A percentile compares a stretch with the other conserved stretches of the same genome.
phyloP scores from a whole-genome alignment of 768 basidiomycete species.

The Dioszegia aurantiaca region DNA sequence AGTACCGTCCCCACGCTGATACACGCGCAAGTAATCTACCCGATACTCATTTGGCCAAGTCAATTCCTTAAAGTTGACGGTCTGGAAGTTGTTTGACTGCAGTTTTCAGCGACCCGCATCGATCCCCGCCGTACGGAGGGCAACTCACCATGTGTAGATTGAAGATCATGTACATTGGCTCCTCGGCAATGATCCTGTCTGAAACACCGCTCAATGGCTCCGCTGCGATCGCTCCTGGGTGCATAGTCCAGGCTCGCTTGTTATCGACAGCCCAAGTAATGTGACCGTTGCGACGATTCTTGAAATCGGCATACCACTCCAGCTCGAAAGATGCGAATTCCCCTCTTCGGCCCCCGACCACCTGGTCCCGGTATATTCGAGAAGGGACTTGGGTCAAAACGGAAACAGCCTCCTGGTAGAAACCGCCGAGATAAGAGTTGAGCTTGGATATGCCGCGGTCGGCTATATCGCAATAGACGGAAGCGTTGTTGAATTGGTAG shows the following conservation, averaged over 20 bases:
- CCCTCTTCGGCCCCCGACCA: slow-evolving; percentile 12
- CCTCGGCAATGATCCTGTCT: slow-evolving; percentile 69
- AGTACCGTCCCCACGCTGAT: slow-evolving; percentile 64
- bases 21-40: slow-evolving; percentile 83
- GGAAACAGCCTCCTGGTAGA: slow-evolving; percentile 61
- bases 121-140: not conserved
- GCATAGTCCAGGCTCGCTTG: slow-evolving; percentile 57
- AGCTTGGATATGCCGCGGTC: slow-evolving; percentile 52
- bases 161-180: slow-evolving; percentile 66
- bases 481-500: slow-evolving; percentile 53
- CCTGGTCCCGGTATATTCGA: slow-evolving; percentile 2
- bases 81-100: slow-evolving; percentile 62
- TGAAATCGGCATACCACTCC: slow-evolving; percentile 52
- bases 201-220: slow-evolving; percentile 64
- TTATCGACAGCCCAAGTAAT: slow-evolving; percentile 49
- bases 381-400: slow-evolving; percentile 50
- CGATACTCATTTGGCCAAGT: slow-evolving; percentile 73
- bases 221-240: slow-evolving; percentile 63
- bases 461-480: slow-evolving; percentile 27
- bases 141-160: slow-evolving; percentile 15
- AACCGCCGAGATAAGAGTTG: slow-evolving; percentile 51
- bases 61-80: slow-evolving; percentile 67
- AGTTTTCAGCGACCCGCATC: no score
- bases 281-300: slow-evolving; percentile 44
- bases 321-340: slow-evolving; percentile 54